These are phyloP conservation scores for Danielia reshetovae DNA, from an alignment of 805 yeast genomes.

Conservation along the genomic window DNA sequence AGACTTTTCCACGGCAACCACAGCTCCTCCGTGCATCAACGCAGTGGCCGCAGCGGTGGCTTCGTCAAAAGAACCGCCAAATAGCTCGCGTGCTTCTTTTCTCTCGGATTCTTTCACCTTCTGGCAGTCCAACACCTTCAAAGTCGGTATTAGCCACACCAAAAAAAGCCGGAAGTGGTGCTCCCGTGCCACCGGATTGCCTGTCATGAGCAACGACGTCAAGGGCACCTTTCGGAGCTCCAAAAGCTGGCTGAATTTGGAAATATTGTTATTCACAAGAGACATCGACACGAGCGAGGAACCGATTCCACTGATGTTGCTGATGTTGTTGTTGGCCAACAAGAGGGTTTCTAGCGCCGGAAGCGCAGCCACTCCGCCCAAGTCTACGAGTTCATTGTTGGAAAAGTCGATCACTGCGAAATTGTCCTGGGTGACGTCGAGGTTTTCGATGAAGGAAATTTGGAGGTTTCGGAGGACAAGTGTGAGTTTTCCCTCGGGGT, in stretches of 20 bases:
- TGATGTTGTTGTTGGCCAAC: slow-evolving; percentile 59
- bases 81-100: slow-evolving; percentile 38
- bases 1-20: slow-evolving; percentile 16
- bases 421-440: slow-evolving; percentile 26
- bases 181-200: slow-evolving; percentile 52
- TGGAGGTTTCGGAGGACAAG: slow-evolving; percentile 32
- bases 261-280: slow-evolving; percentile 49
- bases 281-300: slow-evolving; percentile 46
- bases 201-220: slow-evolving; percentile 45
- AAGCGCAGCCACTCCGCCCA: slow-evolving; percentile 46
- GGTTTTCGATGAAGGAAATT: slow-evolving; percentile 33
- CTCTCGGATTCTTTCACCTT: slow-evolving; percentile 58
- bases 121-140: slow-evolving; percentile 65
- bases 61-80: slow-evolving; percentile 22
- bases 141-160: slow-evolving; percentile 58
- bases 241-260: slow-evolving; percentile 25
- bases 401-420: slow-evolving; percentile 66
- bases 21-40: slow-evolving; percentile 13
- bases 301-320: slow-evolving; percentile 25
- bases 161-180: slow-evolving; percentile 57
- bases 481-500: slow-evolving; percentile 33
- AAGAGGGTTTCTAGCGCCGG: slow-evolving; percentile 51
- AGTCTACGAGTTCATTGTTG: slow-evolving; percentile 60
- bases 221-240: slow-evolving; percentile 1
- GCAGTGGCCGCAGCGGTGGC: slow-evolving; percentile 29